Evolutionary conservation across 116 monocot species (phyloP).

Genomic region (Thalassia testudinum): DNA sequence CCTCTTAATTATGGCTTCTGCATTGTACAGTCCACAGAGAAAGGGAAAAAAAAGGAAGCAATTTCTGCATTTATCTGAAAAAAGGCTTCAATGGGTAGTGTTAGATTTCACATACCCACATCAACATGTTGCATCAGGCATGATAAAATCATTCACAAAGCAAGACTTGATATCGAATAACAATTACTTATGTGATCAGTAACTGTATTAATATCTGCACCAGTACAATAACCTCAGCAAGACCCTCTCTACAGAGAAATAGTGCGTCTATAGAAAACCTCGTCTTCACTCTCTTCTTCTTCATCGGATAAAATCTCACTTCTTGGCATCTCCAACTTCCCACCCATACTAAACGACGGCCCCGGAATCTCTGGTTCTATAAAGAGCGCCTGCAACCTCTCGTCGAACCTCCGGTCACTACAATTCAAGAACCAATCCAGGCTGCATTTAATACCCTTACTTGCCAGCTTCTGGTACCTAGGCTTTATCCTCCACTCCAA

Average conservation of each 20-base stretch:
- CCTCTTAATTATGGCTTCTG: no score
- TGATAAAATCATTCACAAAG: no score
- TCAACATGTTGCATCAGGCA: no score
- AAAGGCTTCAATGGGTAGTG: no score
- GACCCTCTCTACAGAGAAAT: conserved; percentile 14
- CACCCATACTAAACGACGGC: conserved; percentile 28
- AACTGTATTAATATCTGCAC: no score
- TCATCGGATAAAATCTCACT: conserved; percentile 7
- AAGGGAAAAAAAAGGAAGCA: no score
- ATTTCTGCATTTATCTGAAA: no score
- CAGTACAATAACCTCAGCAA: no score
- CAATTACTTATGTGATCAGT: no score
- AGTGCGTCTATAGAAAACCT: conserved; percentile 26
- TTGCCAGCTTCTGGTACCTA: conserved; percentile 16
- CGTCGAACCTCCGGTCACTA: conserved; percentile 34
- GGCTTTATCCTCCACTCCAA: conserved; percentile 34
- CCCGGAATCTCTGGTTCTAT: conserved; percentile 25
- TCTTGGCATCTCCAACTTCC: conserved; percentile 26
- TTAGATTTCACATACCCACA: no score
- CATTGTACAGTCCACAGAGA: no score
- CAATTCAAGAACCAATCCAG: conserved; percentile 34
- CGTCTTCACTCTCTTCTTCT: conserved; percentile 22
- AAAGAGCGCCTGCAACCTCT: conserved; percentile 22
- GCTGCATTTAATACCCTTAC: conserved; percentile 29
- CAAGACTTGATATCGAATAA: no score